A percentile compares a stretch with the other conserved stretches of the same genome.
Conservation (phyloP, 2,329 filamentous ascomycete genomes). For the Ophiocordyceps robertsii region DNA sequence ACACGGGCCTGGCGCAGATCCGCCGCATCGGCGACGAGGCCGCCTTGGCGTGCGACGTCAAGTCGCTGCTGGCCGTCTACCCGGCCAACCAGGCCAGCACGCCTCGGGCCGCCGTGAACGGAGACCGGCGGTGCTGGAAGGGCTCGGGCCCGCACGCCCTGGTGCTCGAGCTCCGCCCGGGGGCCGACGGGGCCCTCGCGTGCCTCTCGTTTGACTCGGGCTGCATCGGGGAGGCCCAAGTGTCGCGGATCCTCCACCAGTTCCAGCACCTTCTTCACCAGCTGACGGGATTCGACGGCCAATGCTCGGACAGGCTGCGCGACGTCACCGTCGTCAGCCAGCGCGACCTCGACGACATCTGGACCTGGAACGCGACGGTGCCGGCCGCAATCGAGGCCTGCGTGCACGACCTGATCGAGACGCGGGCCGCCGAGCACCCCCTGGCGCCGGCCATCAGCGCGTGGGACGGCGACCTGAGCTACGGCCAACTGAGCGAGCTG, state of each 20-base stretch:
- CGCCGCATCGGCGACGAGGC: conserved; percentile 3
- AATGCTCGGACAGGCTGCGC: not conserved
- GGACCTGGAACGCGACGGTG: not conserved
- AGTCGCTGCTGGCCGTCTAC: conserved; percentile 3
- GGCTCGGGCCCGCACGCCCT: conserved; percentile 2
- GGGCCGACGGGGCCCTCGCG: not conserved
- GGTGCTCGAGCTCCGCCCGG: conserved; percentile 2
- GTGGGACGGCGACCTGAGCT: conserved; percentile 28
- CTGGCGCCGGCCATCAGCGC: conserved; percentile 22
- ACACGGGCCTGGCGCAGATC: conserved; percentile 16
- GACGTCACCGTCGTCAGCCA: conserved; percentile 4
- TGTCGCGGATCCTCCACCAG: conserved; percentile 3
- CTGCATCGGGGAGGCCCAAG: conserved; percentile 2
- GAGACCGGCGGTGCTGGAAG: not conserved
- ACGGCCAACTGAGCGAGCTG: conserved; percentile 15
- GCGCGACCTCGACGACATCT: conserved; percentile 4
- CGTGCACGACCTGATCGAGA: not conserved
- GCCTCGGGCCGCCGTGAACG: not conserved
- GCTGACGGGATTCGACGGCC: not conserved
- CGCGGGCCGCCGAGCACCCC: conserved; percentile 1
- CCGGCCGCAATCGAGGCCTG: not conserved
- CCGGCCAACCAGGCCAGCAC: not conserved
- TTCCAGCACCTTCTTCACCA: conserved; percentile 4
- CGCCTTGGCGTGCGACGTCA: conserved; percentile 5
- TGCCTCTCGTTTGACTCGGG: conserved; percentile 4